Conservation (phyloP, 306 rosid species). For the Abrus pulchellus region DNA sequence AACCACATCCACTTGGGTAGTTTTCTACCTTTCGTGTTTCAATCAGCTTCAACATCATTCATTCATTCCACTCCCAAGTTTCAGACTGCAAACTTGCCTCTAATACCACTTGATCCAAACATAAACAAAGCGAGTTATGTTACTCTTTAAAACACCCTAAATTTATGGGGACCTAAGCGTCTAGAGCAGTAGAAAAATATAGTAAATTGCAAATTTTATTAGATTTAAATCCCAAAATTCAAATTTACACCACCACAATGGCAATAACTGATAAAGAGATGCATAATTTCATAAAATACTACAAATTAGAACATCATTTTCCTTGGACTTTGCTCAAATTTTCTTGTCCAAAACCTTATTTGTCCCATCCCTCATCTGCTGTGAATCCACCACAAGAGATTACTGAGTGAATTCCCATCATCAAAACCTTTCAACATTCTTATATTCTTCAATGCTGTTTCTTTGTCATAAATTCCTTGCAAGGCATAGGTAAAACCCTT, state of each 20-base stretch:
- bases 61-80: neutral
- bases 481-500: conserved; percentile 88
- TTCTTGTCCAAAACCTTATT: conserved; percentile 10
- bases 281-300: conserved; percentile 18
- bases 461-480: conserved; percentile 75
- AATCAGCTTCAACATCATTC: neutral
- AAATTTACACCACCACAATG: neutral
- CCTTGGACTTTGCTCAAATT: neutral
- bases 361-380: conserved; percentile 60
- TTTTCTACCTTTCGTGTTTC: neutral
- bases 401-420: conserved; percentile 86
- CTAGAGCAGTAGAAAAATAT: neutral
- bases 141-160: neutral
- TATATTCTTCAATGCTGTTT: conserved; percentile 63
- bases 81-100: neutral
- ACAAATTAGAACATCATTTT: neutral
- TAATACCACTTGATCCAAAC: conserved; percentile 1
- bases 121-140: neutral
- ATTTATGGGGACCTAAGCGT: neutral
- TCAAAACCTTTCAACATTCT: conserved; percentile 71
- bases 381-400: conserved; percentile 94
- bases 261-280: neutral
- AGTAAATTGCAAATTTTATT: neutral
- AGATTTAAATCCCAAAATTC: neutral
- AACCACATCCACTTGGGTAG: neutral